phyloP scores from a whole-genome alignment of 23 red algal species.

The Gracilaria gracilis region DNA sequence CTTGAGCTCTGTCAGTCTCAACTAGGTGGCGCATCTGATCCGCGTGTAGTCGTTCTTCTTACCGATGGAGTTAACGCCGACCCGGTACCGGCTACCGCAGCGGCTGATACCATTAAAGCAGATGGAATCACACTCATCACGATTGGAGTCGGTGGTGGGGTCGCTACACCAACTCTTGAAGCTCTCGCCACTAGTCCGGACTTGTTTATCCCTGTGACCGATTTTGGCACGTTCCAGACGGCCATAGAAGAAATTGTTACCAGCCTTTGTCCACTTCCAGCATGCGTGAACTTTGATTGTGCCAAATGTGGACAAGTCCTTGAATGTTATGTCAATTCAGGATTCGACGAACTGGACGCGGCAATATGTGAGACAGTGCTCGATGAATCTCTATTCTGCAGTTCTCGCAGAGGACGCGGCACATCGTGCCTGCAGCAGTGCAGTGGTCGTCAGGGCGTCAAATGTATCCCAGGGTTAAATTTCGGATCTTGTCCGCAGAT shows the following conservation, averaged over 20 bases:
- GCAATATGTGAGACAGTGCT: slow-evolving; percentile 22
- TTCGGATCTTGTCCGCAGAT: slow-evolving; percentile 13
- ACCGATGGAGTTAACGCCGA: slow-evolving; percentile 47
- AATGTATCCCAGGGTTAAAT: neutral
- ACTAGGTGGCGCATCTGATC: slow-evolving; percentile 5
- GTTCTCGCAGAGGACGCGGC: slow-evolving; percentile 13
- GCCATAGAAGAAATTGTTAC: slow-evolving; percentile 23
- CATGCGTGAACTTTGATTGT: slow-evolving; percentile 37
- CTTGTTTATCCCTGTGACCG: slow-evolving; percentile 15
- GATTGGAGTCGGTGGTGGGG: slow-evolving; percentile 28
- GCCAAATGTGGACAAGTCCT: slow-evolving; percentile 43
- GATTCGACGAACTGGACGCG: slow-evolving; percentile 20
- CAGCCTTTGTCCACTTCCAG: slow-evolving; percentile 33
- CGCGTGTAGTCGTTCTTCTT: slow-evolving; percentile 36
- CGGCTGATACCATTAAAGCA: slow-evolving; percentile 3
- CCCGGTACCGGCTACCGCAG: neutral
- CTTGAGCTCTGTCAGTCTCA: slow-evolving; percentile 7
- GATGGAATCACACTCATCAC: slow-evolving; percentile 24
- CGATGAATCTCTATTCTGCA: slow-evolving; percentile 34
- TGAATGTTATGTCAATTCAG: slow-evolving; percentile 59
- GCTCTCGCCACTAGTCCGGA: slow-evolving; percentile 29
- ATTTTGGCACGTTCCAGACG: slow-evolving; percentile 9
- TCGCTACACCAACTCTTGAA: neutral
- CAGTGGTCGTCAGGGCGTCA: slow-evolving; percentile 13
- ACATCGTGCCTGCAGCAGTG: slow-evolving; percentile 35